phyloP scores from a whole-genome alignment of 2,329 filamentous ascomycete genomes.

The Leptosphaerulina australis region DNA sequence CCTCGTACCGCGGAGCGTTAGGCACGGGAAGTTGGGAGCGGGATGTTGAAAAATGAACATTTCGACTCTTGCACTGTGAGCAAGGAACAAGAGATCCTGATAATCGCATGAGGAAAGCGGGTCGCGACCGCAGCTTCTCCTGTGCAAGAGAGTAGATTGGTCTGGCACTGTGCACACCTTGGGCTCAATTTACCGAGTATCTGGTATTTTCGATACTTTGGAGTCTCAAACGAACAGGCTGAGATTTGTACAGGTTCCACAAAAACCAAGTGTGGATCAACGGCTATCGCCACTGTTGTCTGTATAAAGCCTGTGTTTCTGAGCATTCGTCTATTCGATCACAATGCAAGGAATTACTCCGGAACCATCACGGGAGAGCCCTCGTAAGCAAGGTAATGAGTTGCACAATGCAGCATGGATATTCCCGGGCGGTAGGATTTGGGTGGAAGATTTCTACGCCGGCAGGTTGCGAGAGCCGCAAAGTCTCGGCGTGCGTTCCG shows the following conservation, averaged over 20 bases:
- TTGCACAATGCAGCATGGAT: neutral
- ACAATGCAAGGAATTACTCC: neutral
- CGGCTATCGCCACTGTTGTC: slow-evolving; percentile 5
- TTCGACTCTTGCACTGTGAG: slow-evolving; percentile 1
- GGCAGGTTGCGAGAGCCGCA: slow-evolving; percentile 1
- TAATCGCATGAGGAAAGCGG: slow-evolving; percentile 7
- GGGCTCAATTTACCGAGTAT: slow-evolving; percentile 11
- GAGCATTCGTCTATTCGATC: neutral
- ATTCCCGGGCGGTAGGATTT: neutral
- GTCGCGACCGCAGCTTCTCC: slow-evolving; percentile 11
- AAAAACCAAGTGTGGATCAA: slow-evolving; percentile 15
- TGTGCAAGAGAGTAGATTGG: neutral
- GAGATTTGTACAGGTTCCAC: slow-evolving; percentile 5
- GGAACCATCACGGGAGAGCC: neutral
- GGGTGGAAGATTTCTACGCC: neutral
- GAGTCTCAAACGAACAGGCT: slow-evolving; percentile 6
- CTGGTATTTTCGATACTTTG: slow-evolving; percentile 18
- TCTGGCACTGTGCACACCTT: slow-evolving; percentile 5
- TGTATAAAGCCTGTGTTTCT: neutral
- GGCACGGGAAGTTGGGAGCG: too few species aligned
- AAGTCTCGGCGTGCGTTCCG: slow-evolving; percentile 5
- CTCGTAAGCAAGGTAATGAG: neutral
- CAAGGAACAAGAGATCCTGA: neutral
- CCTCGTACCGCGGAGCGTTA: neutral
- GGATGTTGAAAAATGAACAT: too few species aligned